Percentiles rank a stretch among this genome's conserved stretches.
These are phyloP conservation scores for Picea abies DNA, from an alignment of 83 land plant genomes.

Conservation along the genomic window DNA sequence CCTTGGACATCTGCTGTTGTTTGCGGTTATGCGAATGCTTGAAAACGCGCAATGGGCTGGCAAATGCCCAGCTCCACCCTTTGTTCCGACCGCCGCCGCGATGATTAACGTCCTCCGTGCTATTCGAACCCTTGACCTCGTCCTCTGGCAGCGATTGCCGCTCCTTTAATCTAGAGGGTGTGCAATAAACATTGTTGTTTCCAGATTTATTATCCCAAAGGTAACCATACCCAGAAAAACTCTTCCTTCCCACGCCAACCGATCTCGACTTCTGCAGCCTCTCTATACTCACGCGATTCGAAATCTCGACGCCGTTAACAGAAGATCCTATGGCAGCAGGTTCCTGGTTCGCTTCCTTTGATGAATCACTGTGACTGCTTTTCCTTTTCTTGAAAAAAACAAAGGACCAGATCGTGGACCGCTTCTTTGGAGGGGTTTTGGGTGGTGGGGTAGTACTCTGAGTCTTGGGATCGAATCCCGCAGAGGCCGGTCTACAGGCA, in stretches of 20 bases:
- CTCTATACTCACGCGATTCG: not conserved
- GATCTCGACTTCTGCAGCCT: conserved; percentile 8
- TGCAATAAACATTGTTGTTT: not conserved
- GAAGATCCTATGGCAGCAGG: not conserved
- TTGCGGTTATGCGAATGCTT: not conserved
- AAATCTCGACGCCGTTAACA: not conserved
- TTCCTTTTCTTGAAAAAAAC: not conserved
- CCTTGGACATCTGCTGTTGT: no score
- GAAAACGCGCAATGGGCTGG: not conserved
- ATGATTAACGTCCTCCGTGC: not conserved
- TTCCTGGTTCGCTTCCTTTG: not conserved
- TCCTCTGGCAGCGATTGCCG: not conserved
- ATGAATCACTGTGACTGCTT: not conserved
- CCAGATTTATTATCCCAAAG: not conserved
- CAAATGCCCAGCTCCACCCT: conserved; percentile 5
- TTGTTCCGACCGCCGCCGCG: conserved; percentile 1
- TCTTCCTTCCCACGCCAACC: not conserved
- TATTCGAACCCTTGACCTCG: not conserved
- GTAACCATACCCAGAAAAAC: conserved; percentile 8
- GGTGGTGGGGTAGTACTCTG: not conserved
- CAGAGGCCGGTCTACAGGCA: not conserved
- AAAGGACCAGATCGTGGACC: conserved; percentile 3
- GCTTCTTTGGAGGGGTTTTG: not conserved
- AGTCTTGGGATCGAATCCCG: not conserved
- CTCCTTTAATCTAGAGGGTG: conserved; percentile 1